phyloP scores from a whole-genome alignment of 1,139 yeast genomes.

The Debaryomyces subglobosus region DNA sequence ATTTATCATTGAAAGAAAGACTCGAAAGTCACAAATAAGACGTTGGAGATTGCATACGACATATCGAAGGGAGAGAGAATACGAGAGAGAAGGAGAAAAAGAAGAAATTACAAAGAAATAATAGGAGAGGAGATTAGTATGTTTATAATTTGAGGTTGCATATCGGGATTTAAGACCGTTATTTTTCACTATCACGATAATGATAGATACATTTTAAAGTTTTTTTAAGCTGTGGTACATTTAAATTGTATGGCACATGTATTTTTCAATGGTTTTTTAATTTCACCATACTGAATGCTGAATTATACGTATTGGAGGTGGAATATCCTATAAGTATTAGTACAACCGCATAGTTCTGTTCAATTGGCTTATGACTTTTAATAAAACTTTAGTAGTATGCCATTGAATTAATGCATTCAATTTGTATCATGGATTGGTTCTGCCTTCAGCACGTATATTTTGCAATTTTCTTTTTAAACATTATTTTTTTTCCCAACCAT shows the following conservation, averaged over 20 bases:
- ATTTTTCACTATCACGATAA: neutral
- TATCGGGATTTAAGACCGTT: neutral
- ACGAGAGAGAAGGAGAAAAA: neutral
- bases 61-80: neutral
- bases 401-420: neutral
- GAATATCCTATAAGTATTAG: neutral
- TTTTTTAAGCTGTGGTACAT: neutral
- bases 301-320: neutral
- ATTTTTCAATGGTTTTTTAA: neutral
- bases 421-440: neutral
- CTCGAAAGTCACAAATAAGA: conserved; percentile 28
- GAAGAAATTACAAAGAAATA: neutral
- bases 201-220: neutral
- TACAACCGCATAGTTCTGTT: too few species aligned
- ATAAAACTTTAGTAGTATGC: neutral
- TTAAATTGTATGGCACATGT: neutral
- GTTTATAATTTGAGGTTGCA: conserved; percentile 3
- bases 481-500: neutral
- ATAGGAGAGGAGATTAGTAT: neutral
- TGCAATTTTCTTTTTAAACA: neutral
- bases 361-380: neutral
- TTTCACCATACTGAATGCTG: neutral
- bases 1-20: conserved; percentile 47
- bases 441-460: neutral
- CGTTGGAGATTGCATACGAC: neutral